Evolutionary conservation across 1,284 basidiomycete genomes (phyloP), one percentile per base, ranked within the genome.

Genomic region (Leccinum huronense): DNA sequence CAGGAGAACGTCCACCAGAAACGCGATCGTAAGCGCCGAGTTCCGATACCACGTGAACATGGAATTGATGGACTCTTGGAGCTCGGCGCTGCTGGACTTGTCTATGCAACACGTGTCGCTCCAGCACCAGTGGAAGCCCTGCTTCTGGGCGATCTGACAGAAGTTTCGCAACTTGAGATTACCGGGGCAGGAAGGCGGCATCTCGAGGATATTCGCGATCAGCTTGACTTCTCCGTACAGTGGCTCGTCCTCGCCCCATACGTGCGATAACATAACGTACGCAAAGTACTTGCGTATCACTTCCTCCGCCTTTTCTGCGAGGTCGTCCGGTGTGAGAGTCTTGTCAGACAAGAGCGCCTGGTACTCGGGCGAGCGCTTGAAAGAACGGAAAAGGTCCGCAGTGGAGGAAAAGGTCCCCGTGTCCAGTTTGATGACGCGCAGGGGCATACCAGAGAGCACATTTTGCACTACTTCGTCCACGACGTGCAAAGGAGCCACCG

Each of bases 51-150:
- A 74, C 27, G 23, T 63, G 23, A 72, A 74, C 71, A 73, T 72
- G 45, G 71, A 70, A 23, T 71, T 72, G 60, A 72, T 70, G 38
- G 72, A 73, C 40, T 74, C 65, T 30, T 72, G 71, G 5, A 73
- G 55, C 45, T 74, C 70, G 8, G 70, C 68, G n/a, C 66, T 72
- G 53, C 73, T 72, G 3, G 63, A 42, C 53, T 73, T 73, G 38
- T 72, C 73, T 34, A 72, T 72, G 38, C 73, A 72, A 45, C 71
- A 72, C 1, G 72, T 72, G n/a, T 72, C 71, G 57, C 71, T 70
- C 71, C 73, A 72, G 40, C 72, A 74, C 66, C 71, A 70, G 31
- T 2, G 68, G 60, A 66, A 72, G 13, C 68, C 70, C 3, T 59
- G 60, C 8, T 63, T 56, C 30, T 70, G 65, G 38, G 70, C 73